Evolutionary conservation across 257 asterid genomes (phyloP).

Genomic region (Ilex asprella): DNA sequence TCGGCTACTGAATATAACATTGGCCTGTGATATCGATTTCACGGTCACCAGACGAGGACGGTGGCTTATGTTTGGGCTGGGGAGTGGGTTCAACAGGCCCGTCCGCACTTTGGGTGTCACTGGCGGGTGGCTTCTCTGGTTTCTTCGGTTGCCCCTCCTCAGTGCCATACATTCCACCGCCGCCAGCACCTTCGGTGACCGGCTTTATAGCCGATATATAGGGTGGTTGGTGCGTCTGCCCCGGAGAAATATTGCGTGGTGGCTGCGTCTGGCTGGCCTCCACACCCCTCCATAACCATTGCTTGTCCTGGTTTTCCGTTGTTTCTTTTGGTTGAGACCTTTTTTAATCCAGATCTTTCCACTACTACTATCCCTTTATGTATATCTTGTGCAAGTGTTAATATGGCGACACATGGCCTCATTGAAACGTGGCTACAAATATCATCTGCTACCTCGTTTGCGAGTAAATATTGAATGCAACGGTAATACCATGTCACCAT

Average conservation of each 20-base stretch:
- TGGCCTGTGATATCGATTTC: slow-evolving; percentile 68
- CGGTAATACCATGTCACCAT: no score
- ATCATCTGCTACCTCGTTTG: no score
- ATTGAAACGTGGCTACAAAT: no score
- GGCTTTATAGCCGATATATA: slow-evolving; percentile 51
- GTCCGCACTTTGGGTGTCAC: slow-evolving; percentile 75
- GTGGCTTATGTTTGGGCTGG: slow-evolving; percentile 43
- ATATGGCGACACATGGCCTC: no score
- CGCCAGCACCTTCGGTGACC: slow-evolving; percentile 54
- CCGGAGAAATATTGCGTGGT: no score
- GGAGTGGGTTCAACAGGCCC: slow-evolving; percentile 45
- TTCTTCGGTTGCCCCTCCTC: slow-evolving; percentile 31
- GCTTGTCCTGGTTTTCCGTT: no score
- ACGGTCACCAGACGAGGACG: slow-evolving; percentile 68
- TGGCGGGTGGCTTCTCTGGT: slow-evolving; percentile 35
- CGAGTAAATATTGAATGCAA: no score
- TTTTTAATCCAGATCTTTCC: no score
- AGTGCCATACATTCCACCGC: slow-evolving; percentile 68
- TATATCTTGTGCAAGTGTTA: no score
- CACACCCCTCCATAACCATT: not conserved
- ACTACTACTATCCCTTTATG: no score
- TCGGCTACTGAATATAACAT: slow-evolving; percentile 52
- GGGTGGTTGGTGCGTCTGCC: slow-evolving; percentile 28
- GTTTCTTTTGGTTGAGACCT: no score
- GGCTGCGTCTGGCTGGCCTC: no score